phyloP scores from a whole-genome alignment of 441 rosid species.

The Arabidopsis hybrid region DNA sequence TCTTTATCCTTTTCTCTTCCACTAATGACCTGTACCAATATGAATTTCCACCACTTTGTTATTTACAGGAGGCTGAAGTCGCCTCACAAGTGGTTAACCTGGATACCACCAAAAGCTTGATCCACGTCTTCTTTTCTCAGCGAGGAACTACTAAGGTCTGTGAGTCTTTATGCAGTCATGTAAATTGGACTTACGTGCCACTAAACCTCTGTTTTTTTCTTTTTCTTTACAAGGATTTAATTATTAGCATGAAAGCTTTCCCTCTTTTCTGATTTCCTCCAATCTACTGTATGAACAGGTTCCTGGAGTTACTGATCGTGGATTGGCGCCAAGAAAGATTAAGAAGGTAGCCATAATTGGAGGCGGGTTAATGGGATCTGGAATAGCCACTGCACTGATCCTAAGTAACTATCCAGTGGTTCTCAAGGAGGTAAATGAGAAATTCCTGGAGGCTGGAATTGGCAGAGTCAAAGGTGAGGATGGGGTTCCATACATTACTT shows the following conservation, averaged over 20 bases:
- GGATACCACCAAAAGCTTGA: constrained; percentile 86
- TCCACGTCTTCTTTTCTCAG: constrained; percentile 89
- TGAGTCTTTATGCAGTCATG: constrained; percentile 26
- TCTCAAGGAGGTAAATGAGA: constrained; percentile 91
- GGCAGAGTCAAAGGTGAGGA: constrained; percentile 82
- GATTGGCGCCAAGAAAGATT: constrained; percentile 76
- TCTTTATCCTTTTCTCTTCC: constrained; percentile 5
- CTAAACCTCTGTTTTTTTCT: background rate
- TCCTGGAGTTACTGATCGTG: constrained; percentile 89
- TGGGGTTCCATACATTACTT: constrained; percentile 19
- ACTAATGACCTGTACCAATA: background rate
- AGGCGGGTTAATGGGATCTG: constrained; percentile 99
- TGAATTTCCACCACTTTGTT: constrained; percentile 32
- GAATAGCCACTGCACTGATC: constrained; percentile 91
- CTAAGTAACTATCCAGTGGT: constrained; percentile 84
- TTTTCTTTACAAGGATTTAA: constrained; percentile 5
- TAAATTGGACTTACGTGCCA: constrained; percentile 20
- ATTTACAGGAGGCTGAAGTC: constrained; percentile 77
- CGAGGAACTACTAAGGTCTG: constrained; percentile 91
- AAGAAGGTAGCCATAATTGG: constrained; percentile 92
- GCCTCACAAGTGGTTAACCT: constrained; percentile 63
- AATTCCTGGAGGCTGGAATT: constrained; percentile 88
- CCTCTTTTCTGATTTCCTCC: constrained; percentile 7
- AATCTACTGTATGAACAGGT: constrained; percentile 54
- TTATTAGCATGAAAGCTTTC: constrained; percentile 7